Evolutionary conservation across 75 land plant species (phyloP), one percentile per base, ranked within the genome.

Genomic region (Picea glauca): DNA sequence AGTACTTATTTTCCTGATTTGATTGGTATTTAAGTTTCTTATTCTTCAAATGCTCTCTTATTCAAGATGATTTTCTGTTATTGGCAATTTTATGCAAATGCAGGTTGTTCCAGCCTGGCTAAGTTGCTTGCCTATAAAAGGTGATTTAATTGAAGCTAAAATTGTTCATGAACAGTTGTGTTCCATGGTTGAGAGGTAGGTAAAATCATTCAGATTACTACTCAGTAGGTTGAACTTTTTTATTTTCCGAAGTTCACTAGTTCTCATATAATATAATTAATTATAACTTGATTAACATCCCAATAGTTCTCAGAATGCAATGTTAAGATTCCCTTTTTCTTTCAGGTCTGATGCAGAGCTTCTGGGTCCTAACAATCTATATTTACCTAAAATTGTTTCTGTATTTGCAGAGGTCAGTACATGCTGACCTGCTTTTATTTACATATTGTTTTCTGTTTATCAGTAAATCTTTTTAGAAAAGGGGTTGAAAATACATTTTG

Each of bases 41-140:
- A 26, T 54, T n/a, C 13, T 63, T 63, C 3, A 13, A n/a, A 26
- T 63, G 65, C 20, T 50, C 17, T 63, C 2, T 63, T 72, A n/a
- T 63, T 26, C 8, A 26, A 63, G 11, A 63, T n/a, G 65, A n/a
- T 7, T 62, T 5, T 72, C 18, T 11, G 74, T 17, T 72, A 18
- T 18, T 30, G 13, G 31, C 31, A 18, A 38, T 46, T 23, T 15
- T 74, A 54, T 80, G 8, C 9, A 30, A 38, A 65, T 78, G 74
- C 85, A 96, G 99, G 97, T 96, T 50, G 85, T 96, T 65, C 99
- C 99, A 58, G 99, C 93, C 20, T 96, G 99, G 99, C 80, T 96
- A 26, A 83, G 93, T 77, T 96, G 99, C 80, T 89, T 96, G 82
- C 99, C 99, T 9, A 78, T 96, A 58, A 95, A 91, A 77, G 86